A percentile compares a stretch with the other conserved stretches of the same genome.
Conservation (phyloP, 352 stramenopile genomes). For the Pythium grandisporangium region DNA sequence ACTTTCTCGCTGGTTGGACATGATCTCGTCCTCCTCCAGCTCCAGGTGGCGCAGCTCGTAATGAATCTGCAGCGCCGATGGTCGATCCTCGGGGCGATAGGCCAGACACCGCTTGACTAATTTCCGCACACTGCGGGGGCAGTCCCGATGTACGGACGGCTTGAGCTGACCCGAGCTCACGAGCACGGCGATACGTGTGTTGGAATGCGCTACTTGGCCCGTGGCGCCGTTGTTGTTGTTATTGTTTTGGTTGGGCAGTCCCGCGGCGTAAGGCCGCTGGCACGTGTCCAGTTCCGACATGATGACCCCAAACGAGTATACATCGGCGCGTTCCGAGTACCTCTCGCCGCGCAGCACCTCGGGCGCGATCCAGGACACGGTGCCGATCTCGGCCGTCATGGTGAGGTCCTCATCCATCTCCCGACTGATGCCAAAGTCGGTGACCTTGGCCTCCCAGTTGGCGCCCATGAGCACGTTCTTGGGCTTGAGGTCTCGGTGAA, state of each 20-base stretch:
- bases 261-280: conserved; percentile 15
- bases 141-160: conserved; percentile 36
- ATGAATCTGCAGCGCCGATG: conserved; percentile 56
- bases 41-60: conserved; percentile 28
- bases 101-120: conserved; percentile 45
- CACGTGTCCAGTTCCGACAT: conserved; percentile 27
- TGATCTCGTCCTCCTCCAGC: background rate
- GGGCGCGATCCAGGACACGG: conserved; percentile 26
- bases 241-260: conserved; percentile 2
- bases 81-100: conserved; percentile 37
- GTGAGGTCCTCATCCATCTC: conserved; percentile 17
- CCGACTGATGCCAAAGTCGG: conserved; percentile 46
- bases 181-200: conserved; percentile 7
- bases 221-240: background rate
- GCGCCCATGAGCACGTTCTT: conserved; percentile 32
- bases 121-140: conserved; percentile 28
- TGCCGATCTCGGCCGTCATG: conserved; percentile 24
- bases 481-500: conserved; percentile 39
- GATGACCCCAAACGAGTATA: conserved; percentile 29
- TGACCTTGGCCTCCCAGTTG: conserved; percentile 33
- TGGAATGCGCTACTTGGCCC: background rate
- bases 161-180: conserved; percentile 29
- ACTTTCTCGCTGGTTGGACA: no score
- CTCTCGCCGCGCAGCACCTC: conserved; percentile 20
- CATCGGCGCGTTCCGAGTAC: conserved; percentile 10